phyloP scores from a whole-genome alignment of 2,329 filamentous ascomycete species.

The Colletotrichum sp. region DNA sequence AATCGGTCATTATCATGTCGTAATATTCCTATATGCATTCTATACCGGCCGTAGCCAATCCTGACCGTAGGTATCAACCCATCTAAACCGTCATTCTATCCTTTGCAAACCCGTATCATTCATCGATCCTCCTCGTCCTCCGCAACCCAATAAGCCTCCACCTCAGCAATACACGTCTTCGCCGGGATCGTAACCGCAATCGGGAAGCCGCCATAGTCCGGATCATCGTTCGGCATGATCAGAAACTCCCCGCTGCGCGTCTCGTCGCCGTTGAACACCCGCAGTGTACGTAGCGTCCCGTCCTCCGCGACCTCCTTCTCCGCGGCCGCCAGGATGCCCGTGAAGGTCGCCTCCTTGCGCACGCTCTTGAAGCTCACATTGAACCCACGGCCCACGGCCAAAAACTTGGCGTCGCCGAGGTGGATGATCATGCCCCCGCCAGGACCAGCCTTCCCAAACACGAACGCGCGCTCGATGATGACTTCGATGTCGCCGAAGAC shows the following conservation, averaged over 20 bases:
- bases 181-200: slow-evolving; percentile 60
- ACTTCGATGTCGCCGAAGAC: slow-evolving; percentile 37
- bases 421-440: slow-evolving; percentile 45
- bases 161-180: slow-evolving; percentile 50
- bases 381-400: slow-evolving; percentile 42
- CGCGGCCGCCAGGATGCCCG: slow-evolving; percentile 38
- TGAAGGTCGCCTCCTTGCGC: slow-evolving; percentile 36
- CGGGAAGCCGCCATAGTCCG: slow-evolving; percentile 61
- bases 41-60: background rate
- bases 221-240: slow-evolving; percentile 62
- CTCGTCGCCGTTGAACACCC: slow-evolving; percentile 45
- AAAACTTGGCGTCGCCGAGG: slow-evolving; percentile 36
- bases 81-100: background rate
- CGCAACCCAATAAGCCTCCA: slow-evolving; percentile 39
- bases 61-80: background rate
- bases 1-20: background rate
- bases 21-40: background rate
- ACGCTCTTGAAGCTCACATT: slow-evolving; percentile 37
- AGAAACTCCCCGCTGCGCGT: slow-evolving; percentile 47
- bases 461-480: slow-evolving; percentile 41
- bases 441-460: slow-evolving; percentile 42
- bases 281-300: slow-evolving; percentile 34
- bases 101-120: background rate
- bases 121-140: slow-evolving; percentile 30
- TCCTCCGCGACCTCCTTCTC: slow-evolving; percentile 41